Evolutionary conservation across 2,329 filamentous ascomycete species (phyloP), one percentile per base, ranked within the genome.

Genomic region (Xylaria sp.): DNA sequence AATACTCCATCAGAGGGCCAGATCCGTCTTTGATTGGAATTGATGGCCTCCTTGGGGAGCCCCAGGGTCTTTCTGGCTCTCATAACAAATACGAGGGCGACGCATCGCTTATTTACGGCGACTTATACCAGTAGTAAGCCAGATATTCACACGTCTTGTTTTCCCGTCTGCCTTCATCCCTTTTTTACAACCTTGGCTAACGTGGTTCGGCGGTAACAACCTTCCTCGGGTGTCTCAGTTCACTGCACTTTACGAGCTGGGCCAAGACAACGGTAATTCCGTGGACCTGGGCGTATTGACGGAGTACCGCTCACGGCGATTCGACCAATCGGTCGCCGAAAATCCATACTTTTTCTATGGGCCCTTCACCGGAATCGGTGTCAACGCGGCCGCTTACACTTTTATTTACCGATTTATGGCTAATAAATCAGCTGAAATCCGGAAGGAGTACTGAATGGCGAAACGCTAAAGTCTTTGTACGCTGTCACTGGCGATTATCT

Each of bases 331-430:
- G 13, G 37, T 44, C 16, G 54, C 35, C 5, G 35, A 44, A 27
- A 58, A 58, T 40, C 54, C 54, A 2, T 58, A 58, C 54, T 44
- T 64, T 53, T 68, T 68, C 47, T 37, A 47, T n/a, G 54, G 44
- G n/a, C 65, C 65, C 16, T 64, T 68, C 25, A 55, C 25, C 16
- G 65, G 60, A 10, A 5, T 54, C 18, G n/a, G 25, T 5, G 54
- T 64, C 12, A 60, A 21, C 2, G 6, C 53, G 18, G 60, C 60
- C 2, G 54, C 60, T 10, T 64, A 68, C 37, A 64, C 47, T 2
- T 68, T 68, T 54, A 64, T 68, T 10, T 68, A 68, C 44, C 60
- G 65, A 13, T 64, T 68, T 27, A 64, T 68, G 65, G 65, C 54
- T n/a, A 68, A 68, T 13, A 68, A 68, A 32, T 60, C 65, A 13